Evolutionary conservation across 2,329 filamentous ascomycete genomes (phyloP), one percentile per base, ranked within the genome.

Genomic region (Calonectria hawksworthii): DNA sequence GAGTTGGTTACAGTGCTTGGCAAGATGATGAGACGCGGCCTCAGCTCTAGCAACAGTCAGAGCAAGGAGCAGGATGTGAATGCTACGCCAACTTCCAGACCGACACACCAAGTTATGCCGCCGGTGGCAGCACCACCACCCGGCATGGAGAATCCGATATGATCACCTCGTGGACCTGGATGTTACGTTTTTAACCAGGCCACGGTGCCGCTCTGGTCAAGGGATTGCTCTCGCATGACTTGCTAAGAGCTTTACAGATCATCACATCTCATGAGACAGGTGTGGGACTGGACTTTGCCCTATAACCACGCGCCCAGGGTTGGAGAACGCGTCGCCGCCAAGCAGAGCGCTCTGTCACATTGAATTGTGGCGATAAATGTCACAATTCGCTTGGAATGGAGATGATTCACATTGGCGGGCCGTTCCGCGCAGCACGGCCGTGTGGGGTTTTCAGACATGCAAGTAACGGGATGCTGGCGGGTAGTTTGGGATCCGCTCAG

Each of bases 1-100:
- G 94, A 96, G 81, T 89, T 98, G 16, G 96, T 99, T 11, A 94
- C 94, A 1, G 93, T 97, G 0, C 85, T 99, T 1, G 95, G 95
- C 9, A 95, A 93, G 81, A 97, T 98, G 93, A 95, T 96, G 90
- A 96, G 94, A 85, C 91, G 95, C 65, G 94, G 94, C 2, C 83
- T 92, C 4, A 86, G 85, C 7, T 84, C 86, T 3, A 85, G 79
- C 73, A 84, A 84, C 32, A 84, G 84, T 6, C 38, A 77, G 21
- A 83, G 80, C 67, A 87, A 84, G 72, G 83, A 70, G 14, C 61
- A 66, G 26, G 72, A 69, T 28, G 83, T 84, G 4, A 83, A 80
- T 51, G 77, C 82, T 4, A 81, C 80, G 4, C 71, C 75, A 21
- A 70, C 68, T 4, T 72, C 78, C 9, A 78, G 74, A 51, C 68